Conservation (phyloP, 768 basidiomycete species). For the Leucocoprinus leucothites region DNA sequence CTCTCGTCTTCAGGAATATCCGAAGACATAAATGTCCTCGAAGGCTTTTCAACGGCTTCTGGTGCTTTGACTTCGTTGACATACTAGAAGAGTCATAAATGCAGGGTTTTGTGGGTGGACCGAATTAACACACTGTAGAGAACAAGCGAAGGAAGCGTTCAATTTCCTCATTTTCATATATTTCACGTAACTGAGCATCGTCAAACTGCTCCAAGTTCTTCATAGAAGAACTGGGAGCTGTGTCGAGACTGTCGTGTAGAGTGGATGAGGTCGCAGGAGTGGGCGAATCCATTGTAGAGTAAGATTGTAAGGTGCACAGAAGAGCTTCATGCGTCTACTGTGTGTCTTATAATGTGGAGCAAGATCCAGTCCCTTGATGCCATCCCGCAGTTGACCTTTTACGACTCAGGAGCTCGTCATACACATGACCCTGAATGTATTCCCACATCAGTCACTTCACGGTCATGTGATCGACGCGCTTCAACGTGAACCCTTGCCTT, state of each 20-base stretch:
- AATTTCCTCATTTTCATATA: slow-evolving; percentile 65
- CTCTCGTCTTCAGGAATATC: slow-evolving; percentile 10
- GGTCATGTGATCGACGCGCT: slow-evolving; percentile 26
- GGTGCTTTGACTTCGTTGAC: slow-evolving; percentile 52
- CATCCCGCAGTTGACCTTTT: too few species aligned
- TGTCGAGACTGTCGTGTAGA: slow-evolving; percentile 1
- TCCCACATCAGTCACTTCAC: background rate
- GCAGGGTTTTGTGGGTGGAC: background rate
- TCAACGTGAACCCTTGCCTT: background rate
- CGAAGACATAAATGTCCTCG: background rate
- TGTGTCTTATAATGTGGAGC: background rate
- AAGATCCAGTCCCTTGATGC: background rate
- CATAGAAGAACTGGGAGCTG: background rate
- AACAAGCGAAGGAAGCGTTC: slow-evolving; percentile 60
- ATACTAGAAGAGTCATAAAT: slow-evolving; percentile 36
- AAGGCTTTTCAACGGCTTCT: slow-evolving; percentile 16
- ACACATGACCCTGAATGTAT: background rate
- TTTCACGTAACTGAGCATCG: slow-evolving; percentile 51
- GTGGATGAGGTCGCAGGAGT: background rate
- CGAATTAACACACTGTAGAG: slow-evolving; percentile 43
- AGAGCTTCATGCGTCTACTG: background rate
- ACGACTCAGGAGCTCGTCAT: background rate
- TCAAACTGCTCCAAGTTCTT: slow-evolving; percentile 31
- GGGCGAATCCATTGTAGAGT: background rate
- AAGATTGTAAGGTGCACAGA: background rate